Evolutionary conservation across 2,329 filamentous ascomycete genomes (phyloP), one percentile per base, ranked within the genome.

Genomic region (Tolypocladium paradoxum): DNA sequence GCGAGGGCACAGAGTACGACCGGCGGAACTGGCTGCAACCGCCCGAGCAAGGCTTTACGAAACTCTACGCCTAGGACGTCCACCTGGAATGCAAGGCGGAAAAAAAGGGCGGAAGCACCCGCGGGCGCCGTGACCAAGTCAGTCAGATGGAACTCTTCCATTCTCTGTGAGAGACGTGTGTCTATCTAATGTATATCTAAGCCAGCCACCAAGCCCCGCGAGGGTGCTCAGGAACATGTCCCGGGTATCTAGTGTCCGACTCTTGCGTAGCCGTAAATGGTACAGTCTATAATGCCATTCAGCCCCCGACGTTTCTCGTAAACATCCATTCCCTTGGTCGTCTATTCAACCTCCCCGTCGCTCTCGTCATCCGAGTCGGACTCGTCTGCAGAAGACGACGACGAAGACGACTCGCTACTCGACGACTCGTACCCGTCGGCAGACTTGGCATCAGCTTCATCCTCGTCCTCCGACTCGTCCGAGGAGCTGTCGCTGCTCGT

Each of bases 21-120:
- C 79, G 79, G 70, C 78, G 78, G 70, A 99, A 99, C 70, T 97
- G 93, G 93, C 70, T 99, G 68, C 92, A 96, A 73, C 90, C 91
- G 54, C 86, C 90, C 0, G 74, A 76, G 40, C 80, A 81, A 43
- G 91, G 89, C 0, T 96, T 99, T 65, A 91, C 87, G 7, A 85
- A 72, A 65, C 64, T 91, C 57, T 83, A 73, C 48, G 58, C 60
- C 4, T 74, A 65, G 27, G 16, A 12, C 12, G 9, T 9, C 6
- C 27, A 3, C 4, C 14, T 9, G 3, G 22, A 8, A 11, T 11
- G 4, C 12, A 43, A 7, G 6, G 9, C 8, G 22, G 8, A 45
- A 11, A 50, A 8, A 18, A 29, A 50, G 12, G 8, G 14, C 14
- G 46, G 18, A 34, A 36, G 33, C 16, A 48, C 31, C 8, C 2